Base-by-base conservation (phyloP, 2,329 filamentous ascomycete genomes). In the Ampelomyces quisqualis region DNA sequence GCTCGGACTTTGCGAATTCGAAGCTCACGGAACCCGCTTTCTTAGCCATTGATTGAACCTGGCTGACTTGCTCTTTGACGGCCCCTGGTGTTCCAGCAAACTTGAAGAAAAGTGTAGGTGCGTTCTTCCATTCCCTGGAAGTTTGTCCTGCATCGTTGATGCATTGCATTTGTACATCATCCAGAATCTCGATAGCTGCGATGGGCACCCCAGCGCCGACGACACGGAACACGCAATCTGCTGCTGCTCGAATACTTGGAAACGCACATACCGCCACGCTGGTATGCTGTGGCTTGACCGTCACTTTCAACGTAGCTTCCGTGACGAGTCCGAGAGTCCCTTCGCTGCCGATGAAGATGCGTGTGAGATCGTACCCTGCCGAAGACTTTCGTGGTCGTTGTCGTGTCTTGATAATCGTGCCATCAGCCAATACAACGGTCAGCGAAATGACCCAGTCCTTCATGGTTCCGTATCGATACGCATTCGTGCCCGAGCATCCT, bases 381-480 rank as follows among this genome's bases (percentile, higher is more conserved):
- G 85, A 90, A 60, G 86, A 90, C 75, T 95, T 96, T 53, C 90
- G 80, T 8, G 90, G 89, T 34, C 90, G 80, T 69, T 94, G 89
- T 49, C 87, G 79, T 8, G 90, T 96, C 75, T 90, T 91, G 71
- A 96, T 85, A 36, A 95, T 71, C 1, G 90, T 95, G 34, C 90
- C 90, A 67, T 95, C 90, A 13, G 90, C 90, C 57, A 95, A 77
- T 8, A 95, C 90, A 3, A 95, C 88, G 0, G 90, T 95, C 53
- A 95, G 71, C 38, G 81, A 86, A 15, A 95, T 72, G 9, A 95
- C 90, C 90, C 90, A 95, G 64, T 95, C 90, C 49, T 88, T 84
- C 89, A 95, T 95, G 2, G 90, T 95, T 48, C 90, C 90, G 67
- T 95, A 95, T 43, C 90, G 79, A 72, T 94, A 95, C 11, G 90